These are phyloP conservation scores for Crassisporium funariophilum DNA, from an alignment of 768 basidiomycete species.

Conservation along the genomic window DNA sequence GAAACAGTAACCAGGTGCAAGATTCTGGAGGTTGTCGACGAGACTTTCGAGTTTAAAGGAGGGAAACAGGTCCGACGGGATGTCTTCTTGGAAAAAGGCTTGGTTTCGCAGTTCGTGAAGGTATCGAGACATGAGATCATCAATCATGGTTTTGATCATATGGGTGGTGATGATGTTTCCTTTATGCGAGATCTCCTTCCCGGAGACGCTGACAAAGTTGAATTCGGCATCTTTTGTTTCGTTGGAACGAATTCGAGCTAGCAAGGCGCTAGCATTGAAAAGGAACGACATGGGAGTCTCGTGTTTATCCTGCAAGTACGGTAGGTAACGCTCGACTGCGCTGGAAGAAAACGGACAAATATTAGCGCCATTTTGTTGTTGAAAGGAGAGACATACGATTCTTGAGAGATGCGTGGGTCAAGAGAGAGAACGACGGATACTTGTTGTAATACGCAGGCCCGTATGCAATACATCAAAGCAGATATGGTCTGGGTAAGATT, in stretches of 20 bases:
- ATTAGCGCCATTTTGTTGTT: background rate
- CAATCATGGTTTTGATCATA: constrained; percentile 1
- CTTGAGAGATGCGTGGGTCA: background rate
- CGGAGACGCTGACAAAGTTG: background rate
- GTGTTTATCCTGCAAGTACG: background rate
- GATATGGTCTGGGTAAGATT: background rate
- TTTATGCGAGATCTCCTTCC: constrained; percentile 1
- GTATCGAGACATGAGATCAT: background rate
- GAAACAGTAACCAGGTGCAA: background rate
- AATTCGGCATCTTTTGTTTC: constrained; percentile 1
- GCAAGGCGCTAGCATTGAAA: background rate
- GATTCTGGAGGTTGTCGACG: background rate
- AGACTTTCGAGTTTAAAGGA: background rate
- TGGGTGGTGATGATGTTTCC: background rate
- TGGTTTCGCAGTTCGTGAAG: background rate
- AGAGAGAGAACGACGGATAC: background rate
- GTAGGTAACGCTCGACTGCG: background rate
- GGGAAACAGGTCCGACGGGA: background rate
- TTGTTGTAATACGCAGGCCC: background rate
- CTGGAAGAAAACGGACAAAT: too few species aligned
- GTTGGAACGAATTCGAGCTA: background rate
- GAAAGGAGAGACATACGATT: background rate
- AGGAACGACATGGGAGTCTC: constrained; percentile 7
- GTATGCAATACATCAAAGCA: constrained; percentile 2
- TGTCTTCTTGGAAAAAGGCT: background rate